A percentile compares a stretch with the other conserved stretches of the same genome.
phyloP scores from a whole-genome alignment of 805 yeast species.

The Metschnikowia similis region DNA sequence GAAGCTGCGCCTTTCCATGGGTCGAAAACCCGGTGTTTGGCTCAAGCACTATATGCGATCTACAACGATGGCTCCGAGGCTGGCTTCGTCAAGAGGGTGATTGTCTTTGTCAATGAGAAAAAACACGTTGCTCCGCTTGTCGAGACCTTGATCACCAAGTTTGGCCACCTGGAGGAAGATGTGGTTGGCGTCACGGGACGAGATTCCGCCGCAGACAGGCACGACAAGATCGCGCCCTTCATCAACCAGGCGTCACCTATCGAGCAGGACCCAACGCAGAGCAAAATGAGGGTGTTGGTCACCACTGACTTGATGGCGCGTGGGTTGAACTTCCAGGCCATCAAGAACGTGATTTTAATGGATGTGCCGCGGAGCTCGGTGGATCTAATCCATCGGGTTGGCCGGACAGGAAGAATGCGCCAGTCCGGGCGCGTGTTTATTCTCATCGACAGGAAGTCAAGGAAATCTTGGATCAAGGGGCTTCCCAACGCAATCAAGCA shows the following conservation, averaged over 20 bases:
- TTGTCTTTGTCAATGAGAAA: constrained; percentile 80
- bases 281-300: constrained; percentile 61
- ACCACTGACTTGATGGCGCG: constrained; percentile 89
- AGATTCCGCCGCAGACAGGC: constrained; percentile 58
- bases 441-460: constrained; percentile 62
- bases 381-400: constrained; percentile 86
- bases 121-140: constrained; percentile 59
- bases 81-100: constrained; percentile 69
- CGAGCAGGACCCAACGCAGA: constrained; percentile 23
- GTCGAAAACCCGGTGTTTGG: constrained; percentile 76
- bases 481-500: constrained; percentile 64
- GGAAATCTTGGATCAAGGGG: constrained; percentile 80
- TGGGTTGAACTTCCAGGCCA: constrained; percentile 80
- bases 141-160: constrained; percentile 43
- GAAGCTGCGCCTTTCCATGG: constrained; percentile 77
- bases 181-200: constrained; percentile 66
- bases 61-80: constrained; percentile 77
- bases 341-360: constrained; percentile 75
- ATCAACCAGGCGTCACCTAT: constrained; percentile 53
- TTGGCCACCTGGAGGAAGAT: constrained; percentile 36
- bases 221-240: constrained; percentile 54
- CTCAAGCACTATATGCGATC: constrained; percentile 84
- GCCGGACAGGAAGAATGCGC: constrained; percentile 91
- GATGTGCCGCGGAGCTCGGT: constrained; percentile 84
- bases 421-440: constrained; percentile 84